Conservation (phyloP, 768 basidiomycete genomes). For the Naganishia vishniacii region DNA sequence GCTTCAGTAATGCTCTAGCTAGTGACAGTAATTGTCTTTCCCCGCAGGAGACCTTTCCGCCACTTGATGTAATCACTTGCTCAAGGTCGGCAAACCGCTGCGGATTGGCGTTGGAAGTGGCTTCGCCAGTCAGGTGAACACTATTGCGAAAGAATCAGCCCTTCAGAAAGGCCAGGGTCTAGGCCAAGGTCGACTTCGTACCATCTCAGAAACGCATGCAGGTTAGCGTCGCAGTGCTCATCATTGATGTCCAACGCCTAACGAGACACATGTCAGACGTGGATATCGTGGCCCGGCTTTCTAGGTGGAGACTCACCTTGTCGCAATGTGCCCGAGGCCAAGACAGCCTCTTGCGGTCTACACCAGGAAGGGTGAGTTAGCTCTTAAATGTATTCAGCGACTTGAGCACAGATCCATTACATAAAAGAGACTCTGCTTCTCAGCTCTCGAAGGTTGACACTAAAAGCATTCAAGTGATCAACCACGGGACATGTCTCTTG, state of each 20-base stretch:
- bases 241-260: constrained; percentile 78
- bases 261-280: too few species aligned
- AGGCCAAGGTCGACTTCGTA: constrained; percentile 41
- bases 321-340: constrained; percentile 44
- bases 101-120: constrained; percentile 19
- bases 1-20: constrained; percentile 42
- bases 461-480: background rate
- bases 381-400: too few species aligned
- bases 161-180: background rate
- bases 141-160: constrained; percentile 21
- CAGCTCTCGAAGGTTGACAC: background rate
- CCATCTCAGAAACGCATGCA: constrained; percentile 50
- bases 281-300: too few species aligned
- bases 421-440: constrained; percentile 11
- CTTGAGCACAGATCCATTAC: background rate
- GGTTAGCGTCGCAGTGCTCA: constrained; percentile 79
- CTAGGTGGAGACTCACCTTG: constrained; percentile 12
- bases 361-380: constrained; percentile 26
- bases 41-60: constrained; percentile 42
- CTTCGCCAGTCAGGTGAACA: constrained; percentile 44
- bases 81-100: constrained; percentile 17
- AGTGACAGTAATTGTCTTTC: constrained; percentile 46
- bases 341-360: constrained; percentile 46
- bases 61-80: background rate
- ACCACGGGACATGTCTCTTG: constrained; percentile 55